A percentile compares a stretch with the other conserved stretches of the same genome.
Evolutionary conservation across 495 filamentous ascomycete genomes (phyloP).

Genomic region (Sordaria brevicollis): DNA sequence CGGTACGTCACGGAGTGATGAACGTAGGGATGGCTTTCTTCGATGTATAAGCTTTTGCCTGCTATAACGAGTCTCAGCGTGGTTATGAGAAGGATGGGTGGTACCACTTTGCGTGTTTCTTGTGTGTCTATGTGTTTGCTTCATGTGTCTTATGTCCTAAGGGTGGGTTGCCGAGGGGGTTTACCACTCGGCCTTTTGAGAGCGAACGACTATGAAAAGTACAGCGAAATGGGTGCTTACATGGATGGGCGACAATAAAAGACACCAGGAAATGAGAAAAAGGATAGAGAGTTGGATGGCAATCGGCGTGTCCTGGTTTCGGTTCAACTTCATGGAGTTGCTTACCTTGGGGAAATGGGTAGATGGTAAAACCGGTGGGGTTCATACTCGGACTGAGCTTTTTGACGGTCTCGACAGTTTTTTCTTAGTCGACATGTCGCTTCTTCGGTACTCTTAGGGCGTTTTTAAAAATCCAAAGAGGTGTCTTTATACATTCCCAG

Average conservation of each 20-base stretch:
- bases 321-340: not conserved
- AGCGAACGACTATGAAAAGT: not conserved
- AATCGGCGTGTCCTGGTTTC: not conserved
- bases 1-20: not conserved
- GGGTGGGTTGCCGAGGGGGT: not conserved
- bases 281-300: not conserved
- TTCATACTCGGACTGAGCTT: not conserved
- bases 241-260: not conserved
- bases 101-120: not conserved
- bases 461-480: not conserved
- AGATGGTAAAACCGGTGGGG: not conserved
- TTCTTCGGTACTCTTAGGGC: not conserved
- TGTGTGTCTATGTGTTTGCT: not conserved
- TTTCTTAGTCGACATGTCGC: not conserved
- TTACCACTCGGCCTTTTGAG: not conserved
- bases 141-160: not conserved
- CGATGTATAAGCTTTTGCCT: not conserved
- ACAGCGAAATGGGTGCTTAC: not conserved
- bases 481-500: not conserved
- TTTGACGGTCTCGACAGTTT: not conserved
- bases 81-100: not conserved
- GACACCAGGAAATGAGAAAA: too few species aligned
- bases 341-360: not conserved
- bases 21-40: not conserved
- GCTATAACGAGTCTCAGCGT: not conserved